Percentiles rank a stretch among this genome's conserved stretches.
Evolutionary conservation across 768 basidiomycete genomes (phyloP).

Genomic region (Tephrocybe rancida): DNA sequence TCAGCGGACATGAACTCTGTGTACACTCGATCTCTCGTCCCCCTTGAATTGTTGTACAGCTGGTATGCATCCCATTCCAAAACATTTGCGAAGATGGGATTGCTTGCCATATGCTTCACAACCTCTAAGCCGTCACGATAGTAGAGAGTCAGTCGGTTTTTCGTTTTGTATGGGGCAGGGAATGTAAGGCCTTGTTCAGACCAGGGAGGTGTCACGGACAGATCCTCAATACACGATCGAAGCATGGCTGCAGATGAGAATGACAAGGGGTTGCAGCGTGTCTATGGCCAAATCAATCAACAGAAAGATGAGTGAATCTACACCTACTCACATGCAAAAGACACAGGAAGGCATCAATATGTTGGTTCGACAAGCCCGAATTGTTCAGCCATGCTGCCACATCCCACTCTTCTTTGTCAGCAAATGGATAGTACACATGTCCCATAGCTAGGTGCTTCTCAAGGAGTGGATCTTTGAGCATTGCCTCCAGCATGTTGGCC

Average conservation of each 20-base stretch:
- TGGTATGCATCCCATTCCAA: background rate
- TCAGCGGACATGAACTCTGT: background rate
- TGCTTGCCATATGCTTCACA: background rate
- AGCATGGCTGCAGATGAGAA: background rate
- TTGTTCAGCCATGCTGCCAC: background rate
- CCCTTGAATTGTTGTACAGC: background rate
- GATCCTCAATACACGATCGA: background rate
- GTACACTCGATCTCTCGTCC: background rate
- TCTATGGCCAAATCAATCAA: background rate
- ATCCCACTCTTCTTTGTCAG: background rate
- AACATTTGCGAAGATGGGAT: background rate
- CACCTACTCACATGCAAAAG: background rate
- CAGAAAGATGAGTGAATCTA: background rate
- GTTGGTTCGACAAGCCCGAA: background rate
- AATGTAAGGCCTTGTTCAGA: background rate
- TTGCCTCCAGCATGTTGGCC: too few relatives aligned
- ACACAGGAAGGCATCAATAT: background rate
- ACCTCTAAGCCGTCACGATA: background rate
- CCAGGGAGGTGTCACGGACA: background rate
- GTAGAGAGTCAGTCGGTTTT: background rate
- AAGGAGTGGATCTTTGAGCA: too few relatives aligned
- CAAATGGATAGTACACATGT: background rate
- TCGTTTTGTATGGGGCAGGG: background rate
- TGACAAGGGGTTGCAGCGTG: background rate
- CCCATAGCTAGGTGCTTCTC: too few relatives aligned